Evolutionary conservation across 2,329 filamentous ascomycete genomes (phyloP), one percentile per base, ranked within the genome.

Genomic region (Paramyrothecium roridum): DNA sequence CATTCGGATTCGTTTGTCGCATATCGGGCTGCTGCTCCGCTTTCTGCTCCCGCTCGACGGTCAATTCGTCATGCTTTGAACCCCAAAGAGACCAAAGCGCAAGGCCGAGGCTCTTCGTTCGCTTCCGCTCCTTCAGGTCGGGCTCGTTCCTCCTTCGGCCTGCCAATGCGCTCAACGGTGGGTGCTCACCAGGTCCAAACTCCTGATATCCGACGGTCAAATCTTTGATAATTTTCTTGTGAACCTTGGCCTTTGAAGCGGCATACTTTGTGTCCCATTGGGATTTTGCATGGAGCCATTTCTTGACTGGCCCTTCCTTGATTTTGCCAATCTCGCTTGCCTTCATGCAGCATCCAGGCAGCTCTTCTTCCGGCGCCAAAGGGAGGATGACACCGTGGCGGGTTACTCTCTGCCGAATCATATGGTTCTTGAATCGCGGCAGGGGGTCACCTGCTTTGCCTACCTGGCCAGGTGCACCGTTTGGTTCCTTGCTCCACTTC

Each of bases 321-420:
- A 96, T 83, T 3, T 90, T 82, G 13, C 95, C 93, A 21, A 98
- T 82, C 1, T 88, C 80, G 7, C 81, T 76, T 1, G 80, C 76
- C 1, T 83, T 74, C 20, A 96, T 74, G 19, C 62, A 85, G 73
- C 72, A 96, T 60, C 61, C 89, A 0, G 83, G 79, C 1, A 96
- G 78, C 3, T 90, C 83, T 0, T 80, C 75, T 20, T 85, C 79
- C 0, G 85, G 79, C 0, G 84, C 80, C 6, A 99, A 78, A 1
- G 85, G 81, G 56, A 87, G 85, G 21, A 93, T 86, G 13, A 81
- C 79, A 6, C 95, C 95, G 66, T 93, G 85, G 2, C 89, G 80
- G 57, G 90, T 89, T 20, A 98, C 87, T 26, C 89, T 81, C 69
- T 99, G 92, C 10, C 95, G 88, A 58, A 99, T 93, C 93, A 98